A percentile compares a stretch with the other conserved stretches of the same genome.
These are phyloP conservation scores for Termitomyces sp. DNA, from an alignment of 768 basidiomycete species.

Conservation along the genomic window DNA sequence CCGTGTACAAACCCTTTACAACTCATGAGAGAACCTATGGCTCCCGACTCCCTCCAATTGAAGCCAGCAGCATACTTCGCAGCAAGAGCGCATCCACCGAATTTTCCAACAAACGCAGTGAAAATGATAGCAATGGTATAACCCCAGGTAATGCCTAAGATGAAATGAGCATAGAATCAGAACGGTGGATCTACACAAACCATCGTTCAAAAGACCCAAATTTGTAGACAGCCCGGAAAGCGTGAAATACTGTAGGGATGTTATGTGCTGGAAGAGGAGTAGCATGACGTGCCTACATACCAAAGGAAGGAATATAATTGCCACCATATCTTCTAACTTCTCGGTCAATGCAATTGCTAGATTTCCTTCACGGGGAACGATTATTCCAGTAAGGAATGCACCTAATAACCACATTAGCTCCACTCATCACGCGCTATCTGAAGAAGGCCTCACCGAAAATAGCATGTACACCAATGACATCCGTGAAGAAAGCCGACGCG, in stretches of 20 bases:
- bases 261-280: not conserved
- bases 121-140: conserved; percentile 76
- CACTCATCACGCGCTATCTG: not conserved
- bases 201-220: conserved; percentile 76
- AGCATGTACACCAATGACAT: conserved; percentile 86
- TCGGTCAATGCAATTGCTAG: conserved; percentile 86
- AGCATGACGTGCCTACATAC: conserved; percentile 27
- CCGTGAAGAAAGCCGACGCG: conserved; percentile 87
- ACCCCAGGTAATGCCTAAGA: conserved; percentile 74
- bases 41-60: conserved; percentile 70
- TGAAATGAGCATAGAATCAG: not conserved
- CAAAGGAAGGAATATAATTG: conserved; percentile 84
- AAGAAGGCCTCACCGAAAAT: conserved; percentile 61
- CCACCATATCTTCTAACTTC: conserved; percentile 94
- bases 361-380: conserved; percentile 84
- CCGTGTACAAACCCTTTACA: conserved; percentile 71
- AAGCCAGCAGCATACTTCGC: conserved; percentile 67
- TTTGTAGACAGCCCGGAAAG: conserved; percentile 88
- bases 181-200: conserved; percentile 25
- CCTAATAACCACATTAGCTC: conserved; percentile 28
- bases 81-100: conserved; percentile 74
- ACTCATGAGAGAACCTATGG: conserved; percentile 91
- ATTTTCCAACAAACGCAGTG: conserved; percentile 85
- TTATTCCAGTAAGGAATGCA: conserved; percentile 76
- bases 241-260: conserved; percentile 70